Conservation (phyloP, 352 stramenopile species). For the Globisporangium mamillatum region DNA sequence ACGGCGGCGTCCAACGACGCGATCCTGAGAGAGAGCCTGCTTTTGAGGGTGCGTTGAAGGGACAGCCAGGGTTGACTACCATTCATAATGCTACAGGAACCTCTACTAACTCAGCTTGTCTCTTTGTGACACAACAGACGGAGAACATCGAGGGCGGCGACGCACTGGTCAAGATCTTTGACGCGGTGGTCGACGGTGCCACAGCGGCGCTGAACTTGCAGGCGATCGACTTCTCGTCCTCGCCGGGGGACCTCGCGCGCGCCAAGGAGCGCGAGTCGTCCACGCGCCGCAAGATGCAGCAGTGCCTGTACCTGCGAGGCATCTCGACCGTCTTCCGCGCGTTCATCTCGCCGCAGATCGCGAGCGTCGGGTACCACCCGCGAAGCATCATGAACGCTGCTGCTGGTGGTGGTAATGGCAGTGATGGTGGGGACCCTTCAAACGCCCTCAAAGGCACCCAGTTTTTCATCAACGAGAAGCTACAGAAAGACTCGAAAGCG, state of each 20-base stretch:
- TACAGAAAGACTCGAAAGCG: constrained; percentile 13
- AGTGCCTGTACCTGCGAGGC: constrained; percentile 58
- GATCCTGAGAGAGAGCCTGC: constrained; percentile 50
- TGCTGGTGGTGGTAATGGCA: background rate
- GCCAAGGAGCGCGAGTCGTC: constrained; percentile 30
- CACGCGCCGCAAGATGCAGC: constrained; percentile 41
- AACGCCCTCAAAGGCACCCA: background rate
- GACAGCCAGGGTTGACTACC: background rate
- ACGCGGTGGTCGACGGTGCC: constrained; percentile 37
- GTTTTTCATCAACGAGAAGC: constrained; percentile 16
- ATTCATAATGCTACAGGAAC: background rate
- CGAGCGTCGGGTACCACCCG: constrained; percentile 39
- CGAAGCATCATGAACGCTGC: constrained; percentile 23
- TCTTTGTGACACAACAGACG: constrained; percentile 25
- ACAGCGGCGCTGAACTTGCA: constrained; percentile 45
- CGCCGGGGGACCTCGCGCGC: constrained; percentile 27
- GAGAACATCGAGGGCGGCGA: constrained; percentile 52
- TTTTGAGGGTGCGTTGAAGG: constrained; percentile 29
- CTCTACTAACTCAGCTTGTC: background rate
- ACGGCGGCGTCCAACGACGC: constrained; percentile 45
- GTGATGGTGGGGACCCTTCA: background rate
- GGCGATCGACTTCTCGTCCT: constrained; percentile 42
- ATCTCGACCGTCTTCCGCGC: constrained; percentile 41
- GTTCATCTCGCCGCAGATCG: constrained; percentile 44
- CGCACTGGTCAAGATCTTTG: constrained; percentile 44